phyloP scores from a whole-genome alignment of 179 eudicot species.

The Patellifolia procumbens region DNA sequence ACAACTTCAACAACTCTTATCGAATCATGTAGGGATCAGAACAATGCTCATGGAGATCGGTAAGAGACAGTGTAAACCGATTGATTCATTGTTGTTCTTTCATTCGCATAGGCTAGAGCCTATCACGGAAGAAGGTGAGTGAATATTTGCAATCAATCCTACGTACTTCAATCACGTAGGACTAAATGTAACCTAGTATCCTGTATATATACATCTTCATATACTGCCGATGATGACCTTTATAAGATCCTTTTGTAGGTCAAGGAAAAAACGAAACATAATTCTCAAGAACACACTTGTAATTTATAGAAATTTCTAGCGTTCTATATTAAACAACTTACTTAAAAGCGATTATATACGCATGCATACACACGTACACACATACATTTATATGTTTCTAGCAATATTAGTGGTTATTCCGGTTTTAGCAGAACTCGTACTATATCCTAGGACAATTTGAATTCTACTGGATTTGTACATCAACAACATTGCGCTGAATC shows the following conservation, averaged over 20 bases:
- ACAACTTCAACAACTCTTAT: conserved; percentile 46
- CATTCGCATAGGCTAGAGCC: neutral
- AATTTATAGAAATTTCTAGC: too few species aligned
- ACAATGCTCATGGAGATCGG: conserved; percentile 21
- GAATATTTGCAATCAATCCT: neutral
- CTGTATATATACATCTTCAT: too few species aligned
- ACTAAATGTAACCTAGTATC: neutral
- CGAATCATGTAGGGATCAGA: conserved; percentile 30
- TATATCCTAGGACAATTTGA: neutral
- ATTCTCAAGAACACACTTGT: too few species aligned
- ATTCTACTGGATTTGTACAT: conserved; percentile 55
- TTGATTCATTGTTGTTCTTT: neutral
- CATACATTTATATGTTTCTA: neutral
- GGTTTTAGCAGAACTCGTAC: too few species aligned
- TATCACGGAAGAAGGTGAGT: conserved; percentile 7
- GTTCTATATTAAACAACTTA: neutral
- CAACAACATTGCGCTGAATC: conserved; percentile 60
- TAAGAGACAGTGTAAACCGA: neutral
- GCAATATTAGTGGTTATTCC: neutral
- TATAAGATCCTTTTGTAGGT: too few species aligned
- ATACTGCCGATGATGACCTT: too few species aligned
- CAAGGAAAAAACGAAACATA: too few species aligned
- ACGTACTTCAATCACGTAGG: neutral
- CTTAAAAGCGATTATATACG: neutral
- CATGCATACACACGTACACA: neutral